phyloP scores from a whole-genome alignment of 2,329 filamentous ascomycete species.

The Sporothrix euskadiensis region DNA sequence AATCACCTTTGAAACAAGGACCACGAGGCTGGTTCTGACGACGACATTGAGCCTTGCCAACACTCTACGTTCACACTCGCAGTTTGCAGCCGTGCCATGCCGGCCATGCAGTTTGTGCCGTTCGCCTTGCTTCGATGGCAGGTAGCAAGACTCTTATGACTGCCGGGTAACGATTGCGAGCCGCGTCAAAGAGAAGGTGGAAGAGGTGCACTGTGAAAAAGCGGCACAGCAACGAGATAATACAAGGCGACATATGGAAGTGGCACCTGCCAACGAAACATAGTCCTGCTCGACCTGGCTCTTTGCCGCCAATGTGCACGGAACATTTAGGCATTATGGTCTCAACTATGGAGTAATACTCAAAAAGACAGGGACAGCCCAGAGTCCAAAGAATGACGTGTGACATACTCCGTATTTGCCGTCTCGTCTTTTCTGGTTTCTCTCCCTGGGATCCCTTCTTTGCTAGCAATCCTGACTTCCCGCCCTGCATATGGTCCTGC shows the following conservation, averaged over 20 bases:
- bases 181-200: background rate
- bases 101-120: slow-evolving; percentile 1
- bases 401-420: slow-evolving; percentile 19
- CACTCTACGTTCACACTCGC: background rate
- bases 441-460: background rate
- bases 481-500: background rate
- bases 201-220: background rate
- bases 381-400: background rate
- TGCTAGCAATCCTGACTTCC: background rate
- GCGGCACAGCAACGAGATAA: background rate
- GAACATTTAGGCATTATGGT: too few species aligned
- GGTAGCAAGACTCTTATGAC: background rate
- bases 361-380: background rate
- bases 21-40: slow-evolving; percentile 14
- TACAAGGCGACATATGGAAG: slow-evolving; percentile 3
- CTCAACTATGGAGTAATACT: too few species aligned
- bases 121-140: background rate
- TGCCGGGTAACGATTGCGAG: background rate
- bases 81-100: slow-evolving; percentile 15
- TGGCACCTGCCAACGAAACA: slow-evolving; percentile 2
- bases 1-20: background rate
- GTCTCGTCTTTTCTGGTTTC: background rate
- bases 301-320: background rate
- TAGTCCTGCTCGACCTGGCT: slow-evolving; percentile 2
- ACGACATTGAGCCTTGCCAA: background rate